phyloP scores from a whole-genome alignment of 352 stramenopile genomes.

The Phytopythium helicoides region DNA sequence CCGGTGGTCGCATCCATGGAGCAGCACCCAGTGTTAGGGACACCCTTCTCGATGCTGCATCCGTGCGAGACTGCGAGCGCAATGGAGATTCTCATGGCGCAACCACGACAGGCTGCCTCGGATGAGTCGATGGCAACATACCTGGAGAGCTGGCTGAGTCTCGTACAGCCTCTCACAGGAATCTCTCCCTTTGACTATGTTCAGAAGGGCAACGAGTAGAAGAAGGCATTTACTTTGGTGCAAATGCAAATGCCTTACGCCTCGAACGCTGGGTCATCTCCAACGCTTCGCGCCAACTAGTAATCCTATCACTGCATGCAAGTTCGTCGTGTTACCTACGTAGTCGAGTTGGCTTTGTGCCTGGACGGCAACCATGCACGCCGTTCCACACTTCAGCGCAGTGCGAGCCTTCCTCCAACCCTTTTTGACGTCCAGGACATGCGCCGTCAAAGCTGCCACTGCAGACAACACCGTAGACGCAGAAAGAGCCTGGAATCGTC shows the following conservation, averaged over 20 bases:
- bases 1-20: slow-evolving; percentile 58
- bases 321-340: too few relatives aligned
- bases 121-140: slow-evolving; percentile 23
- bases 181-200: slow-evolving; percentile 50
- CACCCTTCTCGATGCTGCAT: slow-evolving; percentile 72
- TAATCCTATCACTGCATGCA: too few relatives aligned
- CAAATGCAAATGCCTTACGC: too few relatives aligned
- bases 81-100: slow-evolving; percentile 57
- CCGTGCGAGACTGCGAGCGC: slow-evolving; percentile 71
- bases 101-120: slow-evolving; percentile 1
- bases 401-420: slow-evolving; percentile 31
- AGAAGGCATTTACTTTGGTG: too few relatives aligned
- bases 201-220: too few relatives aligned
- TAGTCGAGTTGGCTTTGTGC: neutral
- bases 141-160: slow-evolving; percentile 70
- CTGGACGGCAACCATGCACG: slow-evolving; percentile 27
- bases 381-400: slow-evolving; percentile 19
- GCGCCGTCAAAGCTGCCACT: slow-evolving; percentile 14
- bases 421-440: slow-evolving; percentile 28
- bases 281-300: too few relatives aligned
- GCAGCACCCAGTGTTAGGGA: slow-evolving; percentile 62
- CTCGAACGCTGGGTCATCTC: too few relatives aligned
- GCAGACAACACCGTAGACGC: slow-evolving; percentile 26
- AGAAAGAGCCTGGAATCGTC: slow-evolving; percentile 29
- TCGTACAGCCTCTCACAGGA: slow-evolving; percentile 62